Percentiles rank a stretch among this genome's conserved stretches.
These are phyloP conservation scores for Coemansia sp. DNA, from an alignment of 192 early-diverging fungal genomes.

Conservation along the genomic window DNA sequence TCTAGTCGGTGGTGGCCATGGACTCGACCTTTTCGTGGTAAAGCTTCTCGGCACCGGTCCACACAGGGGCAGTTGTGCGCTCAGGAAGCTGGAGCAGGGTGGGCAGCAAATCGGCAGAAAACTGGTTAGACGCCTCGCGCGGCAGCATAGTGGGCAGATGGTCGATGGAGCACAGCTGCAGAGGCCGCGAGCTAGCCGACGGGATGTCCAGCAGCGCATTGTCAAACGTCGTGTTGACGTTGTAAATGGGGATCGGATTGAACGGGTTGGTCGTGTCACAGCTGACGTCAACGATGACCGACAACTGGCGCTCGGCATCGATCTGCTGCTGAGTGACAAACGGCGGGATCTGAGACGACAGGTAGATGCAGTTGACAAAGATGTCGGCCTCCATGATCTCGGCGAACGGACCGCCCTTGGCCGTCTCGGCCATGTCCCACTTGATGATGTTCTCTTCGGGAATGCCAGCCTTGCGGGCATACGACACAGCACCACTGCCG, in stretches of 20 bases:
- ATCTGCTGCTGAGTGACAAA: slow-evolving; percentile 86
- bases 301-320: slow-evolving; percentile 66
- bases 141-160: slow-evolving; percentile 94
- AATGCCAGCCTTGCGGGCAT: slow-evolving; percentile 78
- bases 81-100: slow-evolving; percentile 69
- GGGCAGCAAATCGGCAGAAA: slow-evolving; percentile 81
- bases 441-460: slow-evolving; percentile 82
- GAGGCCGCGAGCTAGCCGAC: slow-evolving; percentile 54
- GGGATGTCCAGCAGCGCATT: slow-evolving; percentile 76
- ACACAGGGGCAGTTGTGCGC: slow-evolving; percentile 67
- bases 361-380: slow-evolving; percentile 99
- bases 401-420: slow-evolving; percentile 85
- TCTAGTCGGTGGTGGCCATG: slow-evolving; percentile 49
- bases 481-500: slow-evolving; percentile 83
- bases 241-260: slow-evolving; percentile 97
- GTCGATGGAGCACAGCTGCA: slow-evolving; percentile 95
- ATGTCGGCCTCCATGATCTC: slow-evolving; percentile 87
- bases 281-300: slow-evolving; percentile 88
- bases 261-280: slow-evolving; percentile 97
- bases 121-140: slow-evolving; percentile 86
- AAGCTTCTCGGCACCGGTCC: slow-evolving; percentile 81
- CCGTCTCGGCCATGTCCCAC: slow-evolving; percentile 97
- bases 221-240: slow-evolving; percentile 89
- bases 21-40: slow-evolving; percentile 76
- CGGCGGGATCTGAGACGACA: slow-evolving; percentile 87